Base-by-base conservation (phyloP, 2,329 filamentous ascomycete genomes). In the Cordyceps cateniannulata region DNA sequence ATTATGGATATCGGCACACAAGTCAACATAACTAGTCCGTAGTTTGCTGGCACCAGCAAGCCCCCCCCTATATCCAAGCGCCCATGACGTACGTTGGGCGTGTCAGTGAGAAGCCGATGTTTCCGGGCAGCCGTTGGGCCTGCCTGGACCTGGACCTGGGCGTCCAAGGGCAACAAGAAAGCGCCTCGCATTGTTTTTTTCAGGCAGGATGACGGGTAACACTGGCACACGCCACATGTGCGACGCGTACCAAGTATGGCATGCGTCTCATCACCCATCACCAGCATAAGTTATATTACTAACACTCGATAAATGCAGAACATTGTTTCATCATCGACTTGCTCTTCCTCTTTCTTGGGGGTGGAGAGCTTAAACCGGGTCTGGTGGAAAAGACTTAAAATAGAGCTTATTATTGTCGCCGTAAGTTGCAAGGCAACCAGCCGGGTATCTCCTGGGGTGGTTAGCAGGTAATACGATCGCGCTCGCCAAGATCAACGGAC, bases 311-410 rank as follows among this genome's bases (percentile, higher is more conserved):
- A n/a, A 29, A 29, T 29, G 27, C 27, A 29, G 32, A 9, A 35
- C 5, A 3, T 12, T 35, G 32, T 35, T 14, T 35, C 32, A 35
- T 35, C 32, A 35, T 35, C 32, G 32, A 35, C 32, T 35, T 35
- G 10, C 32, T 35, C 8, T 3, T 35, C 14, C 32, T 35, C 14
- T 3, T 35, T 12, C 32, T 35, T 4, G 32, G 32, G 1, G 5
- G 32, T 35, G 32, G 32, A 35, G 32, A 49, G 40, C n/a, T n/a
- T 47, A 24, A 32, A 53, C 20, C 27, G 57, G 57, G 40, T 14
- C 40, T 27, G 6, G 8, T 16, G n/a, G 38, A 18, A 59, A 25
- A 59, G 57, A 53, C 48, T 59, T 59, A 59, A 53, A 53, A 47
- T 53, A 59, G 57, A 59, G 57, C 57, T 59, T 52, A 38, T 59